Evolutionary conservation across 106 monocot genomes (phyloP).

Genomic region (Cymbidium sinense): DNA sequence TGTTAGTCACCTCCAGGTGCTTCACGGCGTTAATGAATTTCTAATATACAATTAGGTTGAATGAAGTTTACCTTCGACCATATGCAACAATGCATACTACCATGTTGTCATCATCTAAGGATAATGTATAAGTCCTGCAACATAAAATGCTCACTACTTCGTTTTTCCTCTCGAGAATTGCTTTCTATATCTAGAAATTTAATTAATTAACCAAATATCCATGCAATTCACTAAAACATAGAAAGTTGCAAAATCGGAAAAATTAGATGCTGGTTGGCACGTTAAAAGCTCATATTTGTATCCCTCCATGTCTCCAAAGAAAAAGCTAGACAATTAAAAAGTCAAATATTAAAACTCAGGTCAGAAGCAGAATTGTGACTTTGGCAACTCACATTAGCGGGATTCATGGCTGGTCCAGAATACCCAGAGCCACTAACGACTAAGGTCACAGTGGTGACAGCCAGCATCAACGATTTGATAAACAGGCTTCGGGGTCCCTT

Average conservation of each 20-base stretch:
- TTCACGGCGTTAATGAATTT: not conserved
- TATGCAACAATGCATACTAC: not conserved
- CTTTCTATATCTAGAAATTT: not conserved
- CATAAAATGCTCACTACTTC: not conserved
- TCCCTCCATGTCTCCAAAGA: not conserved
- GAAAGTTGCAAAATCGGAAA: not conserved
- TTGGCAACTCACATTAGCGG: slow-evolving; percentile 54
- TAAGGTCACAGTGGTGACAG: slow-evolving; percentile 43
- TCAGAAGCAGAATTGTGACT: not conserved
- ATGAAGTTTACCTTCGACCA: not conserved
- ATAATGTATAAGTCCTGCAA: not conserved
- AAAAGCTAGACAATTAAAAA: not conserved
- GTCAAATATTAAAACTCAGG: not conserved
- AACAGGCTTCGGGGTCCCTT: slow-evolving; percentile 61
- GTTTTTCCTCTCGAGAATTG: not conserved
- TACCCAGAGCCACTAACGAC: slow-evolving; percentile 56
- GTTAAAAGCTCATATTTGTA: not conserved
- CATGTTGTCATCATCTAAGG: not conserved
- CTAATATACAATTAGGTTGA: not conserved
- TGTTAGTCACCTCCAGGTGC: not conserved
- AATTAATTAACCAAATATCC: not conserved
- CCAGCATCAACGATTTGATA: slow-evolving; percentile 58
- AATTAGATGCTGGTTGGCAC: not conserved
- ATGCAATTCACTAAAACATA: not conserved
- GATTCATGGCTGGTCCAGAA: slow-evolving; percentile 81